Base-by-base conservation (phyloP, 768 basidiomycete genomes). In the Candolleomyces aberdarensis region DNA sequence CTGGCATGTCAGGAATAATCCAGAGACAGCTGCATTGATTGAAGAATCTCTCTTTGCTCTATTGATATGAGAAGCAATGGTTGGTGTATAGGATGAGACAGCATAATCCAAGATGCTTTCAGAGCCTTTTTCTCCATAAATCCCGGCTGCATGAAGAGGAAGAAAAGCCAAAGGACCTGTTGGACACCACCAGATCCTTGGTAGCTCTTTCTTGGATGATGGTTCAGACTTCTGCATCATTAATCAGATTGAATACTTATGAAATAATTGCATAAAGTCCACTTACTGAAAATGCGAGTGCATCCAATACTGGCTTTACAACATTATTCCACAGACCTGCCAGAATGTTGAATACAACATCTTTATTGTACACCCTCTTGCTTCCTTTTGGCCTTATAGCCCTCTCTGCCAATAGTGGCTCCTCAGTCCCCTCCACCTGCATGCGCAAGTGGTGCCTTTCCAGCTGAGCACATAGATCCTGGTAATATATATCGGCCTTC, bases 151-250 rank as follows among this genome's bases (percentile, higher is more conserved):
- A 57, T 67, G 64, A 22, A 67, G 56, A 8, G 66, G 66, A 14
- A 67, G 49, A 46, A 59, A n/a, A 69, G 46, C 47, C 52, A 78
- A 70, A 10, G 56, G 54, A 22, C 69, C 69, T 31, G 71, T 69
- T 19, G 69, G 63, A 51, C 68, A 73, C 73, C 72, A 74, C 64
- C 66, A 68, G 13, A 71, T 39, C 19, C 65, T 69, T 40, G 61
- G 29, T 40, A 43, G 36, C 19, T 15, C 41, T 11, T 20, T 20
- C 14, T 36, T 20, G 20, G 56, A 49, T 9, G 19, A 17, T 15
- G 20, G 10, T 19, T 57, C 39, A 20, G 20, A 15, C 22, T 48
- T 15, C 59, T 61, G 15, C 14, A 17, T 26, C 41, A n/a, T 11
- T 40, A 31, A 8, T 32, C 20, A 20, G 31, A 55, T 15, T 47